A percentile compares a stretch with the other conserved stretches of the same genome.
These are phyloP conservation scores for Nothophaeocryptopus gaeumannii DNA, from an alignment of 2,329 filamentous ascomycete genomes.

Conservation along the genomic window DNA sequence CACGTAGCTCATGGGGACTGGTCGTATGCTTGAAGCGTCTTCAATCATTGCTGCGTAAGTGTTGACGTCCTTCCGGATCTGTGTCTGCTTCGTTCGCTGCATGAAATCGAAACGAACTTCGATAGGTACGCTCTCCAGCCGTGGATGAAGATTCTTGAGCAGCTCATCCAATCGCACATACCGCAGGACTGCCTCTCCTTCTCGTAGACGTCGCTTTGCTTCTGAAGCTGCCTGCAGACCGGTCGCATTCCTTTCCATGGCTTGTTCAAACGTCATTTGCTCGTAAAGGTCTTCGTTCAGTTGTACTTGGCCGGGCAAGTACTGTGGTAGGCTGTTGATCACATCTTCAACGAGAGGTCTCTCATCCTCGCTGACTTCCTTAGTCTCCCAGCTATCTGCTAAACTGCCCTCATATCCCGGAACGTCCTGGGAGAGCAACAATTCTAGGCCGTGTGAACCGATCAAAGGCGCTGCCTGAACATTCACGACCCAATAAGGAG, in stretches of 20 bases:
- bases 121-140: conserved; percentile 9
- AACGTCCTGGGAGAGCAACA: conserved; percentile 25
- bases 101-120: conserved; percentile 20
- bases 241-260: conserved; percentile 8
- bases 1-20: no score
- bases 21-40: no score
- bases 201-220: conserved; percentile 17
- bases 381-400: conserved; percentile 24
- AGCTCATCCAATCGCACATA: conserved; percentile 24
- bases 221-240: conserved; percentile 11
- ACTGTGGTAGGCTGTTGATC: conserved; percentile 12
- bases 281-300: conserved; percentile 9
- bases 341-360: conserved; percentile 12
- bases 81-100: background rate
- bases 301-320: conserved; percentile 4
- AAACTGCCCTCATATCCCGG: conserved; percentile 24
- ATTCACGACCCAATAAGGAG: conserved; percentile 29
- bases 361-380: conserved; percentile 15
- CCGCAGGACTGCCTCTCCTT: conserved; percentile 15
- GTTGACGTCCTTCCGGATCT: no score
- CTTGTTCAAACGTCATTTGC: conserved; percentile 17
- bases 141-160: conserved; percentile 17
- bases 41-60: no score
- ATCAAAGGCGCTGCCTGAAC: conserved; percentile 32
- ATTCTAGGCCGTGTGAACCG: conserved; percentile 28